Conservation (phyloP, 352 stramenopile species). For the Thalassiosira mediterranea region DNA sequence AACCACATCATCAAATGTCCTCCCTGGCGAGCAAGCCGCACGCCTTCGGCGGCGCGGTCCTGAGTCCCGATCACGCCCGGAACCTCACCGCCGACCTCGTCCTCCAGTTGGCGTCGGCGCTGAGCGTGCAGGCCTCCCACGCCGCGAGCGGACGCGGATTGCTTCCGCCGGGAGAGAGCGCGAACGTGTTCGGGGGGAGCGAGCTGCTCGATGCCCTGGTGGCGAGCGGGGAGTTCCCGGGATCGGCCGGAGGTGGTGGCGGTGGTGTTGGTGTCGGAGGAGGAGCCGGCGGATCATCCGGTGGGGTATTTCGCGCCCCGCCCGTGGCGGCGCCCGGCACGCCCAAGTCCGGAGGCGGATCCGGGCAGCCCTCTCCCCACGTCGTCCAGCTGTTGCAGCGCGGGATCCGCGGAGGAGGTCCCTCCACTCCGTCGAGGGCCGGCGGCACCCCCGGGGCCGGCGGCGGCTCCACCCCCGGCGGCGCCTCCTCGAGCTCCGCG, state of each 20-base stretch:
- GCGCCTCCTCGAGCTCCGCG: conserved; percentile 9
- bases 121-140: conserved; percentile 47
- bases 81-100: conserved; percentile 61
- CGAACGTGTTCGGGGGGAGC: conserved; percentile 24
- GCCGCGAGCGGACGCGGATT: conserved; percentile 22
- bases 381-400: conserved; percentile 5
- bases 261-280: neutral
- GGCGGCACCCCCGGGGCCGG: neutral
- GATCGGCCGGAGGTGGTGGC: too few relatives aligned
- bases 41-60: conserved; percentile 70
- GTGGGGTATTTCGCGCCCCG: neutral
- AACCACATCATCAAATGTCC: too few relatives aligned
- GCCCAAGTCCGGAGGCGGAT: conserved; percentile 4
- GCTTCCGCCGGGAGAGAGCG: conserved; percentile 6
- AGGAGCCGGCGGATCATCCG: neutral
- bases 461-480: neutral
- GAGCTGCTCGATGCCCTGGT: conserved; percentile 8
- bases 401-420: too few relatives aligned
- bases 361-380: neutral
- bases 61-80: conserved; percentile 74
- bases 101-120: conserved; percentile 63
- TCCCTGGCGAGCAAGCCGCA: conserved; percentile 75
- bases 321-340: neutral
- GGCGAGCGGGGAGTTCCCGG: too few relatives aligned
- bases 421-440: too few relatives aligned